Percentiles rank a stretch among this genome's conserved stretches.
Conservation (phyloP, 129 eudicot genomes). For the Flaveria linearis region DNA sequence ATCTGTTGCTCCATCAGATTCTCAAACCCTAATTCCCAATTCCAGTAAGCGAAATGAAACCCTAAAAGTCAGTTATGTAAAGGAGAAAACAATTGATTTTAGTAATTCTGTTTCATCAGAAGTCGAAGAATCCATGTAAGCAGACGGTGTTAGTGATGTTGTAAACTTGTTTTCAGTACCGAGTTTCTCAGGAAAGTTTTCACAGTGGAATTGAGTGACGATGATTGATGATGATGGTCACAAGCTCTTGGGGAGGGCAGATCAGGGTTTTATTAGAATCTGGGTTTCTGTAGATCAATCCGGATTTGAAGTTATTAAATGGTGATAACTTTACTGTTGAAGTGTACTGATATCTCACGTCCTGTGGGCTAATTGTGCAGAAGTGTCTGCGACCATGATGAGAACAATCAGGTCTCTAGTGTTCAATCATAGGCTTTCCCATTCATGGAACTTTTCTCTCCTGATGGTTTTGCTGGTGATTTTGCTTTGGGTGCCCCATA, state of each 20-base stretch:
- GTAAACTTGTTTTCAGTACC: conserved; percentile 61
- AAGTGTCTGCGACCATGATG: no score
- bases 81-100: not conserved
- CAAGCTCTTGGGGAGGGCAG: conserved; percentile 57
- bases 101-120: conserved; percentile 27
- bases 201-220: conserved; percentile 46
- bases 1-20: conserved; percentile 8
- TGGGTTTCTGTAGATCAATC: conserved; percentile 58
- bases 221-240: conserved; percentile 49
- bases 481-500: no score
- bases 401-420: no score
- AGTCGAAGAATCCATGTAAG: conserved; percentile 37
- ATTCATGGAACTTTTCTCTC: no score
- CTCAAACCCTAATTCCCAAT: conserved; percentile 12
- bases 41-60: conserved; percentile 21
- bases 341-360: conserved; percentile 4
- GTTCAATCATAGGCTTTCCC: no score
- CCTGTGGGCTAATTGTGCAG: no score
- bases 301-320: conserved; percentile 22
- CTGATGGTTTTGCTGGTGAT: no score
- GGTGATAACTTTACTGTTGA: conserved; percentile 34
- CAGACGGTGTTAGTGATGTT: not conserved
- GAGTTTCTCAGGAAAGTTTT: conserved; percentile 63
- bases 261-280: conserved; percentile 72
- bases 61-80: not conserved